Evolutionary conservation across 352 stramenopile genomes (phyloP), one percentile per base, ranked within the genome.

Genomic region (Salisapilia sapeloensis): DNA sequence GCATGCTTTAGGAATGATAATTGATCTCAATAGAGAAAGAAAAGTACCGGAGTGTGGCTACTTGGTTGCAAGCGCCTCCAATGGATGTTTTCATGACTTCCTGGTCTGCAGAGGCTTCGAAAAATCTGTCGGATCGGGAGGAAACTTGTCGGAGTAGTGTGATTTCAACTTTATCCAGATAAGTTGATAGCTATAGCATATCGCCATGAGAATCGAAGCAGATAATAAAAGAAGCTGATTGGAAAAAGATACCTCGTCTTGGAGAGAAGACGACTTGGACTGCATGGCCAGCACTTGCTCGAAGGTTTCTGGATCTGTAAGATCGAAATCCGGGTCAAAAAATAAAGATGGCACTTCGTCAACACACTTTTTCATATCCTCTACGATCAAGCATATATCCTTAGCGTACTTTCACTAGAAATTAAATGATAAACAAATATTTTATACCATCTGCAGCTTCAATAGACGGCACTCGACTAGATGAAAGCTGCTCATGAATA

Each of bases 61-160:
- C 75, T 51, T 91, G 69, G 29, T 87, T 66, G 13, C 71, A 91
- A 0, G 75, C 75, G 38, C 60, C 52, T 18, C 44, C 60, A 30
- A 91, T 83, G 15, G 66, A 81, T 32, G 80, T 67, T 41, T 84
- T 83, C 60, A 85, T 91, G 0, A 83, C 72, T 43, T 85, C 72
- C 40, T 91, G 75, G 39, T 82, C 67, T 19, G 70, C 59, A 4
- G 72, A 87, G 8, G 69, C 71, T 33, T 91, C 63, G 17, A 91
- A 87, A 53, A 91, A 87, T 13, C 66, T 62, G 38, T 91, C 66
- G 1, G 75, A 86, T 10, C 75, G 63, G 6, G 71, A 87, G 21
- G 71, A 85, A 21, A 91, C 71, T 42, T 91, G 71, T 2, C 75
- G 69, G 26, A 91, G 52, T 29, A 91, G 53, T 23, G 71, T 83